Conservation (phyloP, 1,284 basidiomycete species). For the Tylopilus orsonianus region DNA sequence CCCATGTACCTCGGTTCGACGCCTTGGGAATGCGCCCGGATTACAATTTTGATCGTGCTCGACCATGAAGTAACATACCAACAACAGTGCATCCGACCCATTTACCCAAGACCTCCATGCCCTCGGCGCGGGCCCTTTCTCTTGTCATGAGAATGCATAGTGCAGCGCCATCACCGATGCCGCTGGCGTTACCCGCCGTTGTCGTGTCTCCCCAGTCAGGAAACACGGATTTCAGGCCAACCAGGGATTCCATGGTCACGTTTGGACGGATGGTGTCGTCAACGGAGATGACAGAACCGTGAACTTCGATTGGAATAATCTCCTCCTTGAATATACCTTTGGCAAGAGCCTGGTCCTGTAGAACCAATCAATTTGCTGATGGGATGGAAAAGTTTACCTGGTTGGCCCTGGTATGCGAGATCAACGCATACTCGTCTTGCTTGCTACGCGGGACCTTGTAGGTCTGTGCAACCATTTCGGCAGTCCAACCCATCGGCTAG, state of each 20-base stretch:
- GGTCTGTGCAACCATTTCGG: conserved; percentile 79
- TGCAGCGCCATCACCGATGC: conserved; percentile 94
- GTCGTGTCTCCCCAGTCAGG: conserved; percentile 79
- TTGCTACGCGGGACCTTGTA: conserved; percentile 74
- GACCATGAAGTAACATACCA: conserved; percentile 45
- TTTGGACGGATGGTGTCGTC: conserved; percentile 83
- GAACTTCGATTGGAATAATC: conserved; percentile 73
- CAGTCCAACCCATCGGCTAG: conserved; percentile 93
- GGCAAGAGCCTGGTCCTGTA: conserved; percentile 49
- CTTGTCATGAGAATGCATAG: conserved; percentile 87
- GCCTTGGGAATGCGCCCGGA: conserved; percentile 42
- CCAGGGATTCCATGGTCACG: conserved; percentile 69
- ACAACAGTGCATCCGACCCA: conserved; percentile 82
- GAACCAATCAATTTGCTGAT: neutral
- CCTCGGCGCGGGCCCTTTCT: conserved; percentile 79
- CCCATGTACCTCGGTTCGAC: conserved; percentile 88
- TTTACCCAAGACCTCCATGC: conserved; percentile 87
- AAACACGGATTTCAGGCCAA: conserved; percentile 71
- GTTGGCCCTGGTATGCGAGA: conserved; percentile 78
- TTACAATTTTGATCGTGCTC: neutral
- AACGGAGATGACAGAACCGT: conserved; percentile 55
- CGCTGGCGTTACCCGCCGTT: conserved; percentile 91
- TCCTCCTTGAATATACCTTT: conserved; percentile 75
- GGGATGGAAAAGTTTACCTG: conserved; percentile 41
- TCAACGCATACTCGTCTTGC: conserved; percentile 80